These are phyloP conservation scores for Heritiera fomes DNA, from an alignment of 345 rosid species.

Conservation along the genomic window DNA sequence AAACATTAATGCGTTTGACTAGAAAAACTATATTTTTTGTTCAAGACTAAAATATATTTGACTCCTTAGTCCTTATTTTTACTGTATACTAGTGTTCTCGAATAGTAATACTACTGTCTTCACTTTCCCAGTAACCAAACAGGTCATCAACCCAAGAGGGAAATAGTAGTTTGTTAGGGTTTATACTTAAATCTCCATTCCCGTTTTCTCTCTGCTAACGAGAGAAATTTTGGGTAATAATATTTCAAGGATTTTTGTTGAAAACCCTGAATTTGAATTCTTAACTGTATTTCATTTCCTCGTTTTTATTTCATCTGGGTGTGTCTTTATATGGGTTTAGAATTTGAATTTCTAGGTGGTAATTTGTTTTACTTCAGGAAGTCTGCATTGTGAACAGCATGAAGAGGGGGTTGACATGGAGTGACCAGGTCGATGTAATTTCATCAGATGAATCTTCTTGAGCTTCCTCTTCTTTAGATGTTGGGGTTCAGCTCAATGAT, in stretches of 20 bases:
- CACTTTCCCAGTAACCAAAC: neutral
- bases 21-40: too few relatives aligned
- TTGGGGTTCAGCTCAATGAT: slow-evolving; percentile 38
- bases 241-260: neutral
- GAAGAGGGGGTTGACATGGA: slow-evolving; percentile 57
- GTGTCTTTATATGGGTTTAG: neutral
- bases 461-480: slow-evolving; percentile 40
- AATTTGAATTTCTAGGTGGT: neutral
- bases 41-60: too few relatives aligned
- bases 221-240: slow-evolving; percentile 2
- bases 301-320: too few relatives aligned
- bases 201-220: neutral
- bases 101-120: too few relatives aligned
- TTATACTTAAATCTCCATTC: neutral
- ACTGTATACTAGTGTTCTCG: too few relatives aligned
- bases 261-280: neutral
- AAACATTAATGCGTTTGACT: too few relatives aligned
- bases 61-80: too few relatives aligned
- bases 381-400: slow-evolving; percentile 28
- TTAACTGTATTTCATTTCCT: too few relatives aligned
- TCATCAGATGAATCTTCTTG: slow-evolving; percentile 60
- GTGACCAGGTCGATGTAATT: slow-evolving; percentile 50
- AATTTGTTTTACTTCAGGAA: neutral
- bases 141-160: neutral
- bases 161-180: neutral